Evolutionary conservation across 176 grass and related monocot genomes (phyloP), one percentile per base, ranked within the genome.

Genomic region (Raddia guianensis): DNA sequence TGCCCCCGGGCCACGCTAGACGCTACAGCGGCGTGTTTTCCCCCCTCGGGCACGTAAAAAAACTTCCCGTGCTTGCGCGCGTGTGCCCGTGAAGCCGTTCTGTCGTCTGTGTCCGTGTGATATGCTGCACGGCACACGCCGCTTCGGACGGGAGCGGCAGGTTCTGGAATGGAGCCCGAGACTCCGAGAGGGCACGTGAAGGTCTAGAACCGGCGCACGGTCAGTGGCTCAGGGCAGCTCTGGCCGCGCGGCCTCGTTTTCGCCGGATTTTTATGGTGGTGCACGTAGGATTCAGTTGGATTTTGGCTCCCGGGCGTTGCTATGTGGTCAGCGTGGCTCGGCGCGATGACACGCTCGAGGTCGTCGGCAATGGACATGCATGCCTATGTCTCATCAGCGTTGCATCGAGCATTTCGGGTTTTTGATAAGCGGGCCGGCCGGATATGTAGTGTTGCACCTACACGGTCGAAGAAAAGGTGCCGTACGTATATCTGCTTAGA

Each of bases 181-280:
- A 40, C 3, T 5, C 37, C 14, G 6, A 27, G 76, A 44, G 33
- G 46, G 33, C 80, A 8, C 80, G 80, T 55, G 70, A 74, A 64
- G 47, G 4, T 40, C 37, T 27, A 27, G 27, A 27, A 32, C 27
- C 5, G 33, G 2, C 9, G 68, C 79, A 16, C 55, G 80, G 80
- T 40, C 37, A 40, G 37, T 40, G 37, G 37, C 37, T 40, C 4
- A 40, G 37, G 12, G 7, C 32, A 14, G 69, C 58, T 62, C 43
- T 9, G 68, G 12, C 37, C 37, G 37, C 3, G 37, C 37, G 37
- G 37, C 18, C n/a, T 83, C 80, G 49, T 44, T 83, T 74, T 83
- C 80, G 47, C 70, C 8, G 58, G 77, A 0, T 40, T 40, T 40
- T 13, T 32, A 63, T 44, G 35, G 18, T 47, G 47, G n/a, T 0